Evolutionary conservation across 139 green algal species (phyloP), one percentile per base, ranked within the genome.

Genomic region (Edaphochlamys debaryana): DNA sequence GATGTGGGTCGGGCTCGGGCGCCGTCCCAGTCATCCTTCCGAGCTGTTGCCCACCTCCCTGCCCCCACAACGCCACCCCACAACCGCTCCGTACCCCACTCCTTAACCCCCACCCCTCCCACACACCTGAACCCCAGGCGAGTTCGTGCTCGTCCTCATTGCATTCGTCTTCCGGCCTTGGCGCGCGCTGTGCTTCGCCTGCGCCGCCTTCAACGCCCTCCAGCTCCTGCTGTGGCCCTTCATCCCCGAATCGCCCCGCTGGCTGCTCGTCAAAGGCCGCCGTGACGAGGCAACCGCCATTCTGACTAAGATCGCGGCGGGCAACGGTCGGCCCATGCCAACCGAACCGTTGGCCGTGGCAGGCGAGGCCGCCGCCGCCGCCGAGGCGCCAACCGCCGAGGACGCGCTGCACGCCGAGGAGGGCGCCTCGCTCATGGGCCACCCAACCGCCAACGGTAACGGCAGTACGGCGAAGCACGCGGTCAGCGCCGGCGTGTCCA

Each of bases 261-360:
- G 93, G 93, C 89, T 95, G 63, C 87, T 94, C 22, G 73, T 90
- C 1, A 70, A 80, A 0, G 93, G 92, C 40, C 81, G 89, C 22
- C 89, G 86, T 79, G 84, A 87, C 19, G 90, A 94, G 67, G 93
- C 93, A 0, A 89, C 87, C 23, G 84, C 91, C 22, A 85, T 86
- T 0, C 79, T 96, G 37, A 82, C 84, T 15, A 68, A 78, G 0
- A 79, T 96, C 15, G 92, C 93, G 0, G 83, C 80, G 4, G 58
- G 56, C 41, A 96, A 96, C 81, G 72, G 85, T 67, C 89, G 71
- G 5, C 85, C 87, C 66, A 85, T 90, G 74, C 93, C 93, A 2
- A 68, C 88, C 40, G 73, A 86, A 45, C 89, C 90, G 7, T 72
- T 95, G 62, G 88, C 90, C 1, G 79, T 87, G 68, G 69, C 76